Evolutionary conservation across 1,284 basidiomycete genomes (phyloP), one percentile per base, ranked within the genome.

Genomic region (Phlebopus sp.): DNA sequence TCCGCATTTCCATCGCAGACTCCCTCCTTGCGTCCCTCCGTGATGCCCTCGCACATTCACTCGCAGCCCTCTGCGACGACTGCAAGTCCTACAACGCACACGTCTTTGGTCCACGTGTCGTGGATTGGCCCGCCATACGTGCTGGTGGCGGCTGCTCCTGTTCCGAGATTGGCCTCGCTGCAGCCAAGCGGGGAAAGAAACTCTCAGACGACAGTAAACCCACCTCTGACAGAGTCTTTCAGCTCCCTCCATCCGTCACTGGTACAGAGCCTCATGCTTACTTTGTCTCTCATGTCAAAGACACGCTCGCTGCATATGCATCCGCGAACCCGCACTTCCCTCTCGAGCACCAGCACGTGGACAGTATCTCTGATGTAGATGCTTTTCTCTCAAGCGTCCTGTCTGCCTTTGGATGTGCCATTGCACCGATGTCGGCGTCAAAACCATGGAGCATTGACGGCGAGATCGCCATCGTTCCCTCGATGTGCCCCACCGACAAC

Each of bases 241-340:
- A 53, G 23, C 52, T 52, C 9, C 62, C 59, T 13, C 52, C 58
- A 29, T 53, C 59, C 29, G 48, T 67, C 40, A 52, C 58, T 25
- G 64, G 66, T 19, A 59, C 41, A 21, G 61, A 68, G 42, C 66
- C 66, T 4, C 66, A 66, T 4, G 53, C 53, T n/a, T 64, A 68
- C 47, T 66, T 64, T 42, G 50, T 60, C 23, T 42, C 46, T 32
- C 64, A 64, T 23, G 51, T 68, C n/a, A 55, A 49, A 29, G 51
- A 51, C 35, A 57, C 53, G 35, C 57, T 67, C 23, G 37, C 52
- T 15, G 37, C 49, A 5, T 68, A 67, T n/a, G 50, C 55, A 35
- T 51, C 61, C 47, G 63, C 61, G 36, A 51, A 61, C 15, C 42
- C 60, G 9, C 50, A 47, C 36, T 67, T 64, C 46, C 56, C 56